Evolutionary conservation across 2,329 filamentous ascomycete species (phyloP), one percentile per base, ranked within the genome.

Genomic region (Sporothrix sp.): DNA sequence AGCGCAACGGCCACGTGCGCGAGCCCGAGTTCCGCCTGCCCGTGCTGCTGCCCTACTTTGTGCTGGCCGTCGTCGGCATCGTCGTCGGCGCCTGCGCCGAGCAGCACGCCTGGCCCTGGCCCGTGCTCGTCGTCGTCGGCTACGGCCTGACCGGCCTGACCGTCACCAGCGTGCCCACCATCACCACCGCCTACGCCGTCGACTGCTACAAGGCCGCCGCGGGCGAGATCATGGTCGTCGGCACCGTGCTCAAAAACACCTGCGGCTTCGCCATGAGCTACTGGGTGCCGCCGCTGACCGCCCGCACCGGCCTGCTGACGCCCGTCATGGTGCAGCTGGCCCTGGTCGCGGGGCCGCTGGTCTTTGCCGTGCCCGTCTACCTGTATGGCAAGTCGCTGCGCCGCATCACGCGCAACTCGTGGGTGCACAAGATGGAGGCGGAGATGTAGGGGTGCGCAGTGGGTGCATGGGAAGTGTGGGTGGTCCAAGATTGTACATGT

Each of bases 171-270:
- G 62, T 83, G 14, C 79, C 79, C 0, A 72, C 72, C 13, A 82
- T 84, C 52, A 70, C 68, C 4, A 75, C 68, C 28, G 79, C 68
- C 3, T 82, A 82, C 58, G 76, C 78, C 0, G 73, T 83, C 14
- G 80, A 84, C 60, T 75, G 71, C 50, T 83, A 84, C 63, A 83
- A 82, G 63, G 79, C 80, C 0, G 75, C 81, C 2, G 73, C 78
- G 0, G 79, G 79, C 8, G 54, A 54, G 10, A 47, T 60, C 40
- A 58, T 60, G 28, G 58, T 60, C 7, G 56, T 54, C 21, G 58
- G 59, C 45, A 60, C 58, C 2, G 54, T 60, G 57, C 58, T 62
- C 58, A 56, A 59, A 44, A 62, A 61, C 40, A 45, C 61, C 4
- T 62, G 58, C 59, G 60, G 61, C 4, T 62, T n/a, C n/a, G n/a